These are phyloP conservation scores for Colletotrichum tabaci DNA, from an alignment of 2,329 filamentous ascomycete genomes.

Conservation along the genomic window DNA sequence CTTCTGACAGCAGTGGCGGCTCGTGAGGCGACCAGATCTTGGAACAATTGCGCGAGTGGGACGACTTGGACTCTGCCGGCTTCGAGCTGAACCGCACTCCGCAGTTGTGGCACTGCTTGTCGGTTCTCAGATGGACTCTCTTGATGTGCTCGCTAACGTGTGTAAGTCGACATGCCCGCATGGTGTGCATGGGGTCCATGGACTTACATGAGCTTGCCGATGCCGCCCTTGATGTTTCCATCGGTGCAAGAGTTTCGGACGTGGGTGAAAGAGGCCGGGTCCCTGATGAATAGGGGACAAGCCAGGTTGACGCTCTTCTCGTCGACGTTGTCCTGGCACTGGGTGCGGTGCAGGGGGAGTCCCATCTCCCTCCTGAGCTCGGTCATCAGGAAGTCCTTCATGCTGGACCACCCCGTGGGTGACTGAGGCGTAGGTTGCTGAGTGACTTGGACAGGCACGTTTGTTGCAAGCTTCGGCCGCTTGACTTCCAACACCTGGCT, in stretches of 20 bases:
- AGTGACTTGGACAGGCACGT: constrained; percentile 31
- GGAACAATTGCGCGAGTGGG: constrained; percentile 32
- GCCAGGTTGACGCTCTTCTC: constrained; percentile 41
- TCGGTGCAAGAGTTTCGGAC: constrained; percentile 39
- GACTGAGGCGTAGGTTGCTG: constrained; percentile 34
- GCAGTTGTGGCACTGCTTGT: constrained; percentile 41
- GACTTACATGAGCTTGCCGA: constrained; percentile 40
- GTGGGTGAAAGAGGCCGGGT: constrained; percentile 37
- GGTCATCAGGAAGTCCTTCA: constrained; percentile 40
- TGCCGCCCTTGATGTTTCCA: constrained; percentile 40
- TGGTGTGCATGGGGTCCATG: not conserved
- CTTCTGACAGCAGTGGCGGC: constrained; percentile 29
- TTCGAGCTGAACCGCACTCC: constrained; percentile 36
- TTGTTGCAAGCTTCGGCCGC: constrained; percentile 33
- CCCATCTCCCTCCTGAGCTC: constrained; percentile 39
- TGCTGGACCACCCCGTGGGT: constrained; percentile 27
- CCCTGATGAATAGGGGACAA: constrained; percentile 37
- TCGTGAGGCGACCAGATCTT: constrained; percentile 36
- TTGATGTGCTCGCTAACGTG: constrained; percentile 36
- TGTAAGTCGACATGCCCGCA: constrained; percentile 11
- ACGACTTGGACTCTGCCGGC: constrained; percentile 38
- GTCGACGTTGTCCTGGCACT: constrained; percentile 28
- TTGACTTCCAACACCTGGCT: constrained; percentile 28
- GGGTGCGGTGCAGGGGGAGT: constrained; percentile 24
- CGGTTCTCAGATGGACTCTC: constrained; percentile 38